Evolutionary conservation across 805 yeast species (phyloP).

Genomic region (Scheffersomyces ergatensis): DNA sequence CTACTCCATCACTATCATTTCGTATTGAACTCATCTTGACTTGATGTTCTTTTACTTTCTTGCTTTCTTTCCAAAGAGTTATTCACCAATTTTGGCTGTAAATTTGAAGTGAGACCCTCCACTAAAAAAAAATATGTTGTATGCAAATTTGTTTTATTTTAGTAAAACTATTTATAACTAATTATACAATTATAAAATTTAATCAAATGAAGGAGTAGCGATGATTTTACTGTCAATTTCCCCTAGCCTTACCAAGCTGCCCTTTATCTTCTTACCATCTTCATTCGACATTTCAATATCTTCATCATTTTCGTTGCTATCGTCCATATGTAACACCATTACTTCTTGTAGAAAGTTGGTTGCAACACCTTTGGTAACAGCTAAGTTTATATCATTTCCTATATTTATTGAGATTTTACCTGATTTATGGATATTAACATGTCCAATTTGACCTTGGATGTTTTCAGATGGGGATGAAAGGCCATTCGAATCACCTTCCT

Average conservation of each 20-base stretch:
- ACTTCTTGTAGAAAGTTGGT: slow-evolving; percentile 73
- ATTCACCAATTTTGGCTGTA: background rate
- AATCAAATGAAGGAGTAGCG: slow-evolving; percentile 23
- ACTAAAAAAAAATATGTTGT: background rate
- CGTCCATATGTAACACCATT: slow-evolving; percentile 47
- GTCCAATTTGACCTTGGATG: slow-evolving; percentile 63
- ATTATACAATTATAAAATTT: background rate
- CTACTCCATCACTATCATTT: background rate
- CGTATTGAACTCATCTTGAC: background rate
- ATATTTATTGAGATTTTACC: slow-evolving; percentile 76
- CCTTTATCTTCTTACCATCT: slow-evolving; percentile 16
- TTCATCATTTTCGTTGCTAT: slow-evolving; percentile 9
- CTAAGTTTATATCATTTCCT: slow-evolving; percentile 63
- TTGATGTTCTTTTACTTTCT: too few species aligned
- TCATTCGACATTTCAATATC: slow-evolving; percentile 22
- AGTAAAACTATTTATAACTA: too few species aligned
- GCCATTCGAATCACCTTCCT: slow-evolving; percentile 6
- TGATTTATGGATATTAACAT: slow-evolving; percentile 73
- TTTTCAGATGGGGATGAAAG: background rate
- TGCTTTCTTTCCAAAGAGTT: too few species aligned
- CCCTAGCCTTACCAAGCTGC: slow-evolving; percentile 28
- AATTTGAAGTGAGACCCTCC: too few species aligned
- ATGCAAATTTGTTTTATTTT: background rate
- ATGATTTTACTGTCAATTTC: slow-evolving; percentile 26
- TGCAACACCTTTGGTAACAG: slow-evolving; percentile 69